These are phyloP conservation scores for Phytopythium helicoides DNA, from an alignment of 352 stramenopile genomes.

Conservation along the genomic window DNA sequence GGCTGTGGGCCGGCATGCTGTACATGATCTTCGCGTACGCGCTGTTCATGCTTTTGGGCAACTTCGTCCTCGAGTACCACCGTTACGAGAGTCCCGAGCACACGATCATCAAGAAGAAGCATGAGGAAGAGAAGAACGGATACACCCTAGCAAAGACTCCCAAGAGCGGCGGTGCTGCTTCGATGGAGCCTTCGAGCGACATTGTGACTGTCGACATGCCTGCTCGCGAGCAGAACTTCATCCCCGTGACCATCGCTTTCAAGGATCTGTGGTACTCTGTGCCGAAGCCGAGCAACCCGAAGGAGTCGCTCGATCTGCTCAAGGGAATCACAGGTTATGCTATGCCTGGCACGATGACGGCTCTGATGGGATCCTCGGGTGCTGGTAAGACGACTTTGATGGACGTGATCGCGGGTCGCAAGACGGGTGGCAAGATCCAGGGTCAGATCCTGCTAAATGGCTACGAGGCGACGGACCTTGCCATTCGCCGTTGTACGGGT, in stretches of 20 bases:
- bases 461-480: too few relatives aligned
- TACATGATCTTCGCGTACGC: conserved; percentile 36
- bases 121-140: conserved; percentile 11
- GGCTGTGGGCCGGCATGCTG: conserved; percentile 29
- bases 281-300: too few relatives aligned
- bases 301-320: too few relatives aligned
- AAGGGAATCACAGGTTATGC: too few relatives aligned
- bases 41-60: conserved; percentile 44
- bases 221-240: conserved; percentile 31
- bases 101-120: conserved; percentile 16
- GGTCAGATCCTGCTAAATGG: too few relatives aligned
- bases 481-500: conserved; percentile 41
- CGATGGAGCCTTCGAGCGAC: too few relatives aligned
- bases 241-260: conserved; percentile 36
- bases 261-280: too few relatives aligned
- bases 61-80: conserved; percentile 31
- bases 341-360: conserved; percentile 66
- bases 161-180: conserved; percentile 11
- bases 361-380: too few relatives aligned
- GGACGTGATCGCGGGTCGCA: conserved; percentile 89
- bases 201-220: conserved; percentile 13
- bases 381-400: conserved; percentile 90
- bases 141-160: conserved; percentile 14
- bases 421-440: too few relatives aligned
- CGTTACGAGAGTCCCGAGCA: conserved; percentile 28